Evolutionary conservation across 73 alveolate species (phyloP), one percentile per base, ranked within the genome.

Genomic region (Paramecium caudatum): DNA sequence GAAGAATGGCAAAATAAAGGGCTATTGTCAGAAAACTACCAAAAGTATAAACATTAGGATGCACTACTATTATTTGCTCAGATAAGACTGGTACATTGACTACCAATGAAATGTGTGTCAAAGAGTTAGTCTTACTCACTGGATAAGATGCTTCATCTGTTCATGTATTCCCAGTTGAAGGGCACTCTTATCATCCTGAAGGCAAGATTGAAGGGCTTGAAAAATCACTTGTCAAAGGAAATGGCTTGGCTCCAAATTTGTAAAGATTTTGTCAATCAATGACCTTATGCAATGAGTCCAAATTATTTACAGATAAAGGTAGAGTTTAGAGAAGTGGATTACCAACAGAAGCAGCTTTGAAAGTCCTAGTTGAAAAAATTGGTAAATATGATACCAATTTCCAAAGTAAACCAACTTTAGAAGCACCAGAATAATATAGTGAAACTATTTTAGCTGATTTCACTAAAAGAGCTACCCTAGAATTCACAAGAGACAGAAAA

Each of bases 41-140:
- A 27, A 82, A 90, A 12, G 92, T 92, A 25, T 94, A 94, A 61
- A 97, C 99, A 0, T 93, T 97, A 21, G 99, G 99, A 5, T 97
- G 99, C 96, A 98, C 99, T 8, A 96, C 99, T n/a, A 96, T 97
- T 25, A 98, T 98, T 61, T 98, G 99, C 93, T 93, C 99, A 23
- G 99, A 98, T 91, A 98, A 98, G 94, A 98, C 99, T 19, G 99
- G 99, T 33, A 97, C 99, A 7, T 84, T 97, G 84, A 97, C 99
- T n/a, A 92, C 97, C 65, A 98, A 98, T 91, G 96, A 95, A 83
- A 94, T 94, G 98, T 84, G 97, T 70, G 97, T 95, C 21, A 93
- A 94, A 33, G 90, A 92, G 47, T 63, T 96, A 74, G 90, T 92
- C 25, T 63, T 88, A 85, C 49, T 92, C 61, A 46, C 43, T 17